Evolutionary conservation across 192 early-diverging fungal genomes (phyloP).

Genomic region (Backusella australiensis): DNA sequence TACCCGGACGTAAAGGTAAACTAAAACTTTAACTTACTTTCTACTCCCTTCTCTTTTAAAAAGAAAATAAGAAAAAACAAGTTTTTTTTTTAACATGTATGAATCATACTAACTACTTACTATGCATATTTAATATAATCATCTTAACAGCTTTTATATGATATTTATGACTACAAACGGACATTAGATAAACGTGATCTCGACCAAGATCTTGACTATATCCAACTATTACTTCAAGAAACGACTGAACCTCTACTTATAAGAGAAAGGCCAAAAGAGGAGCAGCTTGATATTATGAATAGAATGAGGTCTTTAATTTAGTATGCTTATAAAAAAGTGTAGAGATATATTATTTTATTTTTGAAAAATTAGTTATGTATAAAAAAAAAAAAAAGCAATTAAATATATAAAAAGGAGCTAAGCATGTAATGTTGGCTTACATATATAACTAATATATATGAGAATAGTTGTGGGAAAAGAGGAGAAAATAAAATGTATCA

Average conservation of each 20-base stretch:
- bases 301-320: constrained; percentile 4
- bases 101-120: not conserved
- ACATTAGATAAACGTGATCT: not conserved
- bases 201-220: not conserved
- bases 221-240: not conserved
- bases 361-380: not conserved
- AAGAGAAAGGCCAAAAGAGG: not conserved
- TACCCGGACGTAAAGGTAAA: constrained; percentile 20
- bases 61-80: not conserved
- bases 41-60: not conserved
- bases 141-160: not conserved
- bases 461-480: not conserved
- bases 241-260: not conserved
- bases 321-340: not conserved
- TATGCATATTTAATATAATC: not conserved
- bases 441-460: not conserved
- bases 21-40: not conserved
- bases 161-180: not conserved
- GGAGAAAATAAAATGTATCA: not conserved
- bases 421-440: constrained; percentile 1
- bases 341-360: not conserved
- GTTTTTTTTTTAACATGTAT: not conserved
- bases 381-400: not conserved
- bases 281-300: not conserved
- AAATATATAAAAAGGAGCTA: not conserved